These are phyloP conservation scores for Plectranthus barbatus DNA, from an alignment of 257 asterid species.

Conservation along the genomic window DNA sequence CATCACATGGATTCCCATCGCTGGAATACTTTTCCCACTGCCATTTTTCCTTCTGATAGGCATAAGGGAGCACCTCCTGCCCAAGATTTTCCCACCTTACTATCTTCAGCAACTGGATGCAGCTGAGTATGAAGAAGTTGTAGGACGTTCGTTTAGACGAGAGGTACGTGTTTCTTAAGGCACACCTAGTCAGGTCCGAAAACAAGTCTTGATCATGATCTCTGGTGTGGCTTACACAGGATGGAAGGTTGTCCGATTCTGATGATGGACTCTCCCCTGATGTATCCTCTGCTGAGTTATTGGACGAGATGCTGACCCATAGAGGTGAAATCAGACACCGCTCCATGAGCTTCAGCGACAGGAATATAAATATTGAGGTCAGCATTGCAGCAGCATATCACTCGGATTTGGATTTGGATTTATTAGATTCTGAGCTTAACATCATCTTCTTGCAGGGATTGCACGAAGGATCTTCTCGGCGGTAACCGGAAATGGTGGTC, in stretches of 20 bases:
- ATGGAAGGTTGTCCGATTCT: constrained; percentile 25
- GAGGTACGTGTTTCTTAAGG: constrained; percentile 18
- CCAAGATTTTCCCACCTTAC: constrained; percentile 52
- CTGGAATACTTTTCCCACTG: constrained; percentile 79
- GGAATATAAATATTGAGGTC: constrained; percentile 28
- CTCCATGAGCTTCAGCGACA: constrained; percentile 46
- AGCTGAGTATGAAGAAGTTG: constrained; percentile 76
- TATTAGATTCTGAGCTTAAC: too few species aligned
- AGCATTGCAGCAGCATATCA: not conserved
- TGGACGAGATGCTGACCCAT: constrained; percentile 74
- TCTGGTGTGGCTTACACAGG: constrained; percentile 20
- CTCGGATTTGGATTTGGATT: not conserved
- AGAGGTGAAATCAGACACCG: constrained; percentile 76
- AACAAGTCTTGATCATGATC: not conserved
- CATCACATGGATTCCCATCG: constrained; percentile 87
- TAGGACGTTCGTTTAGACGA: constrained; percentile 33
- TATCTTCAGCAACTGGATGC: constrained; percentile 83
- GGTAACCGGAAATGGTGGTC: too few species aligned
- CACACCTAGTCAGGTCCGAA: too few species aligned
- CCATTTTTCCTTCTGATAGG: constrained; percentile 70
- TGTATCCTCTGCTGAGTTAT: constrained; percentile 44
- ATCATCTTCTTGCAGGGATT: constrained; percentile 10
- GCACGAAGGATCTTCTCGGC: constrained; percentile 7
- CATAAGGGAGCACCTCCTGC: constrained; percentile 74
- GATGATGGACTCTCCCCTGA: constrained; percentile 30